Conservation (phyloP, 306 rosid species). For the Fragaria vesca region DNA sequence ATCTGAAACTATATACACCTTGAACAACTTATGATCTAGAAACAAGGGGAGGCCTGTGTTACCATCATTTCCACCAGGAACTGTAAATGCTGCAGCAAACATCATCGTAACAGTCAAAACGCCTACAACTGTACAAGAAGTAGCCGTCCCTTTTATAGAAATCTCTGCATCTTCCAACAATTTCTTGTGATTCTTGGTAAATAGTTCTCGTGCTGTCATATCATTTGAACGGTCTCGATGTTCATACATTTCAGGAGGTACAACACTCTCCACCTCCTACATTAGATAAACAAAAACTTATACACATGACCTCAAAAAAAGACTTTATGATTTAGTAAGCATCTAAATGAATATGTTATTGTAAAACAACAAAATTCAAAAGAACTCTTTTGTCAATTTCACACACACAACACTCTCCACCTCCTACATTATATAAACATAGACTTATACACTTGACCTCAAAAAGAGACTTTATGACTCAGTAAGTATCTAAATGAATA, state of each 20-base stretch:
- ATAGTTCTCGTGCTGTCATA: neutral
- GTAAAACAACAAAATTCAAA: no score
- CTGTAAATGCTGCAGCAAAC: neutral
- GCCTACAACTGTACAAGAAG: neutral
- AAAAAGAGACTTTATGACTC: no score
- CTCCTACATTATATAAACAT: no score
- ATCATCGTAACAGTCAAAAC: neutral
- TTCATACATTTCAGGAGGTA: neutral
- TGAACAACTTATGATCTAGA: neutral
- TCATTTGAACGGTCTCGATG: neutral
- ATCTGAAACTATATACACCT: neutral
- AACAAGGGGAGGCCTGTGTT: neutral
- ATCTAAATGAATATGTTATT: no score
- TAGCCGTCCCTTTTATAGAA: neutral
- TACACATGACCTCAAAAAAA: neutral
- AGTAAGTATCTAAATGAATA: no score
- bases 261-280: neutral
- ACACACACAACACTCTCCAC: no score
- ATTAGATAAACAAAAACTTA: no score
- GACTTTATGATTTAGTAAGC: no score
- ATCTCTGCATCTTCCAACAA: neutral
- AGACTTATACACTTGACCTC: no score
- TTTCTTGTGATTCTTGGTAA: neutral
- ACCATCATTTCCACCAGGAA: neutral
- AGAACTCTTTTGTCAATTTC: no score